These are phyloP conservation scores for Daldinia decipiens DNA, from an alignment of 495 filamentous ascomycete genomes.

Conservation along the genomic window DNA sequence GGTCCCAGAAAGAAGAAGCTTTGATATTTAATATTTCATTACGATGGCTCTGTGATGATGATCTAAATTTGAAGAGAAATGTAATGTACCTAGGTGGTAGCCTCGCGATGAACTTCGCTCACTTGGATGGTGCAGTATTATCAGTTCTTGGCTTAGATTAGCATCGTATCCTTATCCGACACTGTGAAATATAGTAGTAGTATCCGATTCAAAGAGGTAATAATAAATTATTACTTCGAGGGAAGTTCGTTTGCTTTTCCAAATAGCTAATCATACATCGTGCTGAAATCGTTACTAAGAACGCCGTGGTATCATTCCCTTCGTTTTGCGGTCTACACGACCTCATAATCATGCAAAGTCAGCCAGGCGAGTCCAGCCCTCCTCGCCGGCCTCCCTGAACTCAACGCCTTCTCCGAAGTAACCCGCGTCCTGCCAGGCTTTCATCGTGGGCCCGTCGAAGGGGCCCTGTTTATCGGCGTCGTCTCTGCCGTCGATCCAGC, in stretches of 20 bases:
- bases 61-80: too few species aligned
- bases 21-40: too few species aligned
- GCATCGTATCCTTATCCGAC: too few species aligned
- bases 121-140: too few species aligned
- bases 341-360: conserved; percentile 66
- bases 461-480: conserved; percentile 82
- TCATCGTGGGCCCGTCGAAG: conserved; percentile 85
- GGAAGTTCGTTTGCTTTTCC: background rate
- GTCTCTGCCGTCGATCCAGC: conserved; percentile 91
- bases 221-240: background rate
- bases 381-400: conserved; percentile 72
- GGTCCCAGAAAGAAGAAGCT: too few species aligned
- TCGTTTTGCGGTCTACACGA: background rate
- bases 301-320: conserved; percentile 28
- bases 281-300: background rate
- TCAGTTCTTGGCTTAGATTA: too few species aligned
- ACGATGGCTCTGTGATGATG: too few species aligned
- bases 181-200: too few species aligned
- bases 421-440: conserved; percentile 85
- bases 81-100: too few species aligned
- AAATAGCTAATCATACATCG: conserved; percentile 5
- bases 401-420: conserved; percentile 96
- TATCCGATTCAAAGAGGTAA: background rate
- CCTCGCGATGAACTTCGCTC: too few species aligned
- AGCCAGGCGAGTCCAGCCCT: conserved; percentile 69